Base-by-base conservation (phyloP, 2,329 filamentous ascomycete species). In the Ophiognomonia clavigignenti-juglandacearum region DNA sequence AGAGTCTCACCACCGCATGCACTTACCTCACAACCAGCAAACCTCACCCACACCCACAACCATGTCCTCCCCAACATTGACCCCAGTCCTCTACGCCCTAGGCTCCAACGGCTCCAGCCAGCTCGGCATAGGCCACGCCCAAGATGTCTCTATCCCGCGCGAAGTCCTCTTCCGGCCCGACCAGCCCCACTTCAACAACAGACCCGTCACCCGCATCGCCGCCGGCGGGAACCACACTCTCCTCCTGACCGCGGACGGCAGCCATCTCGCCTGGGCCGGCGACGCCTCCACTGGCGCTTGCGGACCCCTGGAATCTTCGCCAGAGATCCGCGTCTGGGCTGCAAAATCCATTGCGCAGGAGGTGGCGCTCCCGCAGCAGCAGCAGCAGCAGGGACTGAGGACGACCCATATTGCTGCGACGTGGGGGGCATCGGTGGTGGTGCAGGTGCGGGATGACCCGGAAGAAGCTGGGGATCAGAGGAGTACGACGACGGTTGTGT, bases 191-290 rank as follows among this genome's bases (percentile, higher is more conserved):
- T n/a, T n/a, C n/a, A n/a, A n/a, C 23, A 61, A 68, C 13, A 58
- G 62, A 22, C 53, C 63, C 14, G 61, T 74, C 46, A 55, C 60
- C 43, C 63, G 62, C 35, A 62, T 75, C 9, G 68, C 69, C 18
- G 73, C 88, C 7, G 92, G 92, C 4, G 91, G 91, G 1, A 96
- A 96, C 59, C 92, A 96, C 64, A 95, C 89, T 0, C 67, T 96
- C 4, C 62, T 95, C 9, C 70, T 90, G 10, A 79, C 77, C n/a
- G 59, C 70, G 4, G 61, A 71, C 22, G 83, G 84, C 0, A 56
- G n/a, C n/a, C n/a, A 67, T 1, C 68, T 91, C 0, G 86, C 80
- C 58, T 82, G 78, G 58, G 76, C 81, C 38, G 90, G 90, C 1
- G 78, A 83, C 49, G 71, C 67, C 7, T 60, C 67, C 2, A 71